Conservation (phyloP, 2,329 filamentous ascomycete genomes). For the Epichloe uncinata region DNA sequence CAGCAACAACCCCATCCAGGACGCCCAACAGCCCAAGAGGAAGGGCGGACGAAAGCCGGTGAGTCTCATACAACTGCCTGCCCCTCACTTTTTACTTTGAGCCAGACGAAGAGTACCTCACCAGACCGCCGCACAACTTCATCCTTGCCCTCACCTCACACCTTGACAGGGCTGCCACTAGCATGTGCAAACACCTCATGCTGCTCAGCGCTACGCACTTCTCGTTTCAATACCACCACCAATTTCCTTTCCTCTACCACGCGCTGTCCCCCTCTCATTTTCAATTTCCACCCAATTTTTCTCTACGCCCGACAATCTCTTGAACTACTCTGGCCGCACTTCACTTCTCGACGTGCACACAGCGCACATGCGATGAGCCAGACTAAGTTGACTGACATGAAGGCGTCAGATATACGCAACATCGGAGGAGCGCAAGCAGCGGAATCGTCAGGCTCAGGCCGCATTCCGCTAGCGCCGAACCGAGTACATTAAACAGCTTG, state of each 20-base stretch:
- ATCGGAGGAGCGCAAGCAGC: conserved; percentile 94
- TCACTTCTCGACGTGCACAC: neutral
- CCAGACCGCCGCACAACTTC: neutral
- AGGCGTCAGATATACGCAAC: conserved; percentile 80
- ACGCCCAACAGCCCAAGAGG: conserved; percentile 65
- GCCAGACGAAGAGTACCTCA: neutral
- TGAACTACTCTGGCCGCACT: neutral
- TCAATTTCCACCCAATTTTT: neutral
- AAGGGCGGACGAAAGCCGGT: conserved; percentile 97
- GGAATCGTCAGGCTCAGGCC: conserved; percentile 92
- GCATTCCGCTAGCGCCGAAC: conserved; percentile 93
- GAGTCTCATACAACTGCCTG: conserved; percentile 30
- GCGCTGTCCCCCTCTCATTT: neutral
- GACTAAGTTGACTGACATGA: conserved; percentile 5
- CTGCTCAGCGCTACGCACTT: neutral
- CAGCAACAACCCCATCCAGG: conserved; percentile 27
- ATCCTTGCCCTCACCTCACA: neutral
- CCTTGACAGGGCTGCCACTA: neutral
- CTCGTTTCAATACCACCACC: neutral
- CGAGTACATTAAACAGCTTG: conserved; percentile 98
- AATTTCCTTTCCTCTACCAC: neutral
- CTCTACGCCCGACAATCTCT: too few relatives aligned
- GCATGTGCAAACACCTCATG: neutral
- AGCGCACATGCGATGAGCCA: neutral
- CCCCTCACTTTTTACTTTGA: neutral